Conservation (phyloP, 495 filamentous ascomycete species). For the Daldinia loculata region DNA sequence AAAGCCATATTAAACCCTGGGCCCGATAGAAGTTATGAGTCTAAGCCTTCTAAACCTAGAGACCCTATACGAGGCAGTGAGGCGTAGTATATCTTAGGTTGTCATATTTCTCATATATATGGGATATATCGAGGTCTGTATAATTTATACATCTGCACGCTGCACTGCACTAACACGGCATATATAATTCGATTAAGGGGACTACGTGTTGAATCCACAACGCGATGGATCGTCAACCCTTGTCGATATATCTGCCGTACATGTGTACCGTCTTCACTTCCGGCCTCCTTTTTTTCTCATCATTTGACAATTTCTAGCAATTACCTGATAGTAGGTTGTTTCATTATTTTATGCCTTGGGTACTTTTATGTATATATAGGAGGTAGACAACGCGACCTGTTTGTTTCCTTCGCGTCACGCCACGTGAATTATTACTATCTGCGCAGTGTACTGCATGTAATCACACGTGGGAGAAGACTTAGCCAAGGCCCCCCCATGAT, state of each 20-base stretch:
- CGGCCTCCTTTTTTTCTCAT: not conserved
- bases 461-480: not conserved
- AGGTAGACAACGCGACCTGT: not conserved
- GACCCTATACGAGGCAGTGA: not conserved
- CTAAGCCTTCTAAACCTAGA: not conserved
- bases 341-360: not conserved
- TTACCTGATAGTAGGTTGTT: not conserved
- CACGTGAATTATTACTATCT: not conserved
- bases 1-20: not conserved
- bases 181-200: not conserved
- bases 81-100: not conserved
- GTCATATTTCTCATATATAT: not conserved
- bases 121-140: not conserved
- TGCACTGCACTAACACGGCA: not conserved
- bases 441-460: slow-evolving; percentile 3
- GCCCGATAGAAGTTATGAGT: not conserved
- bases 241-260: not conserved
- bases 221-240: not conserved
- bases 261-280: not conserved
- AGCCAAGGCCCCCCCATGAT: not conserved
- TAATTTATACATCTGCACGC: not conserved
- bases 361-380: not conserved
- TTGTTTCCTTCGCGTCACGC: not conserved
- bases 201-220: not conserved
- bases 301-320: not conserved